Evolutionary conservation across 495 filamentous ascomycete species (phyloP), one percentile per base, ranked within the genome.

Genomic region (Xeromyces bisporus): DNA sequence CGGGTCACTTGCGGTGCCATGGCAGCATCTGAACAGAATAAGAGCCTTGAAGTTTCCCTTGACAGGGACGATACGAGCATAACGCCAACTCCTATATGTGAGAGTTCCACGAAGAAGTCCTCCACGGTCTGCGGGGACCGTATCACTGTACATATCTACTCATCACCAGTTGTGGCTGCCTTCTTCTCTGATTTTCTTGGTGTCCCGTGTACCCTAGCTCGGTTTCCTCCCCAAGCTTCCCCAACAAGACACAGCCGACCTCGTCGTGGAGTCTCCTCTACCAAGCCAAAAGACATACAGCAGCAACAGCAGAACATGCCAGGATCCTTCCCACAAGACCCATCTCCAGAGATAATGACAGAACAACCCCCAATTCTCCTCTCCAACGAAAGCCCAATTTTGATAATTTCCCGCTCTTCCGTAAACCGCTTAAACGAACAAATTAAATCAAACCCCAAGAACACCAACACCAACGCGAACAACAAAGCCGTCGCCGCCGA

Each of bases 381-480:
- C 2, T 78, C 84, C 9, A 97, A 97, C 44, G 89, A 97, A 47
- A 84, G 77, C 28, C 87, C 89, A 0, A 89, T 97, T 30, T 67
- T 97, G 0, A 62, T 79, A 3, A 80, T 97, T 17, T 83, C 77
- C 8, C 64, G 70, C 11, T 75, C 78, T 2, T 93, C 84, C 35
- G 67, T 96, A 23, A 75, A 80, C 32, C 62, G 62, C 0, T 56
- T 97, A 2, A 93, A 93, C 39, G 54, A 66, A 29, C 51, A 67
- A 4, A 91, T 93, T 35, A 59, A 62, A 33, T 53, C 48, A 12
- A 61, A 53, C 10, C 61, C 25, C 56, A 62, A 39, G 46, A 37
- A 26, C 32, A 21, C 9, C 25, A 28, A 12, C n/a, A 12, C 10
- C 31, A 32, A n/a, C 18, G 12, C 17, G 27, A 32, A 18, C 27